Base-by-base conservation (phyloP, 2,329 filamentous ascomycete species). In the Neonectria coccinea region DNA sequence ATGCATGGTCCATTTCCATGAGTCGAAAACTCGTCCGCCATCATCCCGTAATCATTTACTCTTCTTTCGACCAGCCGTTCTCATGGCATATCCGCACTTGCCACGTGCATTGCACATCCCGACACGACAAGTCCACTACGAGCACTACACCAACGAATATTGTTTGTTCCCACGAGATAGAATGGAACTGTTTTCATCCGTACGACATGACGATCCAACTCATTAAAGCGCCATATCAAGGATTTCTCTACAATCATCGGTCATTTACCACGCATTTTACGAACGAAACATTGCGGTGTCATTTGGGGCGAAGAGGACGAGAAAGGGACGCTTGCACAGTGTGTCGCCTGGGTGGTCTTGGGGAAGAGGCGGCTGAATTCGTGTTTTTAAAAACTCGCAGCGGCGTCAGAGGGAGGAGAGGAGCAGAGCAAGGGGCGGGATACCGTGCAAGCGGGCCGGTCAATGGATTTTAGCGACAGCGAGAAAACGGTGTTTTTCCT, bases 201-300 rank as follows among this genome's bases (percentile, higher is more conserved):
- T 63, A 72, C 66, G 70, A 74, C 60, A 72, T 74, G 52, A 69
- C 61, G 70, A 71, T 70, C 62, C 68, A 62, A 53, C 65, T 71
- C 60, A 62, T 71, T 68, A 45, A 65, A 70, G 67, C 65, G 64
- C 58, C 54, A 60, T 63, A 47, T 64, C 59, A 50, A 67, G 67
- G 67, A 69, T 67, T 66, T 66, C 41, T 48, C 11, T 72, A 57
- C 65, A 71, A 71, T 64, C 64, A 71, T 67, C 64, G 56, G 53
- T 73, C 68, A 71, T 72, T 73, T 67, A 63, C 55, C 55, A 61
- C 53, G 61, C 68, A 66, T 72, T 73, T 70, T 36, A 70, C 62
- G 59, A 71, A 59, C 53, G 57, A 11, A 59, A 42, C 53, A 65
- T 59, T 72, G 42, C 31, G 42, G 50, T 65, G 48, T 59, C 51